A percentile compares a stretch with the other conserved stretches of the same genome.
These are phyloP conservation scores for Acarospora socialis DNA, from an alignment of 2,329 filamentous ascomycete genomes.

Conservation along the genomic window DNA sequence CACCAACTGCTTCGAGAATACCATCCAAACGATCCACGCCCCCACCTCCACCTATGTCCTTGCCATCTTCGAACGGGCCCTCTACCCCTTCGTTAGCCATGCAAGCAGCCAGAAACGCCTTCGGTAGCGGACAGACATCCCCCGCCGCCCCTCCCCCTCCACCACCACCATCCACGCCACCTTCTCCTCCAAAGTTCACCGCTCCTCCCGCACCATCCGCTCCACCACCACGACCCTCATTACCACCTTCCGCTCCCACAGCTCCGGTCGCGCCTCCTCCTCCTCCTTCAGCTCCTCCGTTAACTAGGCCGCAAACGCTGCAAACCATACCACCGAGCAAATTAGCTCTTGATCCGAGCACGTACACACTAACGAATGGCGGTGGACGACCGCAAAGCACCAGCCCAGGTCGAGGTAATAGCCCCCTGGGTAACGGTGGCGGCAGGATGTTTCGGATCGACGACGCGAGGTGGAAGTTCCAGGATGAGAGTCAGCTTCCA, in stretches of 20 bases:
- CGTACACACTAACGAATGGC: conserved; percentile 61
- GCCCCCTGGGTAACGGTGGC: conserved; percentile 12
- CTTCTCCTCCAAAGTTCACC: conserved; percentile 22
- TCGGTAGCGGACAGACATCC: conserved; percentile 28
- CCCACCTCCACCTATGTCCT: conserved; percentile 4
- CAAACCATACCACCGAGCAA: conserved; percentile 33
- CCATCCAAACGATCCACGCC: conserved; percentile 8
- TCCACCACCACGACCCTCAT: conserved; percentile 30
- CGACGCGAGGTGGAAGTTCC: conserved; percentile 76
- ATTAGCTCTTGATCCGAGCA: conserved; percentile 58
- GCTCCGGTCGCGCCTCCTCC: conserved; percentile 26
- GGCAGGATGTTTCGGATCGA: conserved; percentile 49
- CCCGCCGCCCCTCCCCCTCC: conserved; percentile 28
- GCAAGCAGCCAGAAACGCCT: conserved; percentile 45
- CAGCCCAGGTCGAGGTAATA: conserved; percentile 11
- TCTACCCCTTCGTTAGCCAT: conserved; percentile 36
- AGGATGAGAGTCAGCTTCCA: conserved; percentile 65
- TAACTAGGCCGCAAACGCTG: conserved; percentile 24
- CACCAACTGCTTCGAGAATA: conserved; percentile 2
- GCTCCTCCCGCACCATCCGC: conserved; percentile 34
- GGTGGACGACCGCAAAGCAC: conserved; percentile 18
- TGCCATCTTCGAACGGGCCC: conserved; percentile 5
- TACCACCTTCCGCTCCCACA: conserved; percentile 28
- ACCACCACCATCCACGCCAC: conserved; percentile 25
- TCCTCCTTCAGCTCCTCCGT: conserved; percentile 28